phyloP scores from a whole-genome alignment of 345 rosid genomes.

The Anastatica hierochuntica region DNA sequence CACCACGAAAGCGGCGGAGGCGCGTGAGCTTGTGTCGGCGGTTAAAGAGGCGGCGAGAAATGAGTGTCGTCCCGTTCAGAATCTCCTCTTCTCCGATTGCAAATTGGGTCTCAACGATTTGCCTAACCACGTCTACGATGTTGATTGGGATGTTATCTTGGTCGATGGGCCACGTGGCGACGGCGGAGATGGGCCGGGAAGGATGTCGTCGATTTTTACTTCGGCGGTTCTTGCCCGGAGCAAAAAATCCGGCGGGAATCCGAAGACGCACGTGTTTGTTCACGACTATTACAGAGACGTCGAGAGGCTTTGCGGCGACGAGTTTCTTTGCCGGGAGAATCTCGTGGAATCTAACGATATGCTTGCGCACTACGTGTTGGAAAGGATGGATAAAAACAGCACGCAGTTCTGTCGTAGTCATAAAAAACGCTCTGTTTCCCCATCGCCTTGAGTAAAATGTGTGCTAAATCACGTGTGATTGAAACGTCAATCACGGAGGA shows the following conservation, averaged over 20 bases:
- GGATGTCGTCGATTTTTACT: conserved; percentile 88
- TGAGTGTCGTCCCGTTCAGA: conserved; percentile 91
- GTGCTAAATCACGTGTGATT: too few species aligned
- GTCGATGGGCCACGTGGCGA: conserved; percentile 93
- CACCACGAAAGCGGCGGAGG: conserved; percentile 70
- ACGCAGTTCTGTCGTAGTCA: conserved; percentile 17
- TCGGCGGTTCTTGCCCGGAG: conserved; percentile 87
- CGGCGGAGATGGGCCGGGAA: conserved; percentile 57
- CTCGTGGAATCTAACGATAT: conserved; percentile 50
- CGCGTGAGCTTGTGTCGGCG: conserved; percentile 43
- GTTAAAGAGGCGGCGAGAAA: conserved; percentile 49
- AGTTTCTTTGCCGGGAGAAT: conserved; percentile 81
- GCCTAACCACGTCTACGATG: conserved; percentile 90
- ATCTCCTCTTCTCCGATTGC: conserved; percentile 80
- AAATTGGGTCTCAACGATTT: conserved; percentile 74
- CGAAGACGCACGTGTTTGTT: conserved; percentile 70
- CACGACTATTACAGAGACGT: conserved; percentile 79
- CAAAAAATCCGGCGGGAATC: conserved; percentile 49
- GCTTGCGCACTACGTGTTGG: conserved; percentile 86
- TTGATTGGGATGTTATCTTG: conserved; percentile 90
- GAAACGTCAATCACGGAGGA: too few species aligned
- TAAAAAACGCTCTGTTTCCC: conserved; percentile 22
- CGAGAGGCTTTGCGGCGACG: conserved; percentile 70
- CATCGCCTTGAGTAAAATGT: too few species aligned
- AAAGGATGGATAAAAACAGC: conserved; percentile 58